These are phyloP conservation scores for Amaranthus palmeri DNA, from an alignment of 148 eudicot species.

Conservation along the genomic window DNA sequence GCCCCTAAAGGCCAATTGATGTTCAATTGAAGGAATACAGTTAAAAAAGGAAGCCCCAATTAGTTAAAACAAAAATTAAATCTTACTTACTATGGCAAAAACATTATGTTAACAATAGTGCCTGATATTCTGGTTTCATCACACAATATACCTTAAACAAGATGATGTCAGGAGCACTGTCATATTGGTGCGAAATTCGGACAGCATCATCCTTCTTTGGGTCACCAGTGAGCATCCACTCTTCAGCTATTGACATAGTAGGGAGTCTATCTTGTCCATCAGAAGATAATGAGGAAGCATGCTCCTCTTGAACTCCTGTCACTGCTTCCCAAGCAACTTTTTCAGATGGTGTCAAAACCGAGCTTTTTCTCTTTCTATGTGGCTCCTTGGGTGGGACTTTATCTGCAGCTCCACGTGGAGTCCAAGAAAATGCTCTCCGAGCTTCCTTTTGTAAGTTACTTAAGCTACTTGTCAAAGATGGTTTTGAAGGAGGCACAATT, in stretches of 20 bases:
- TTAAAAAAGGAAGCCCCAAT: no score
- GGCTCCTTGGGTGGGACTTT: slow-evolving; percentile 70
- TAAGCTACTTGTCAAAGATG: slow-evolving; percentile 72
- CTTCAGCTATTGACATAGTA: slow-evolving; percentile 74
- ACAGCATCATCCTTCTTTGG: slow-evolving; percentile 69
- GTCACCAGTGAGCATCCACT: slow-evolving; percentile 99
- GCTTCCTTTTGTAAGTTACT: slow-evolving; percentile 95
- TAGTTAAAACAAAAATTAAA: no score
- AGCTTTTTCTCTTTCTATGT: slow-evolving; percentile 82
- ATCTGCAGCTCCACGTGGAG: slow-evolving; percentile 71
- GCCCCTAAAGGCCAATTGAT: no score
- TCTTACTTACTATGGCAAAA: background rate
- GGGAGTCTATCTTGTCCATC: slow-evolving; percentile 94
- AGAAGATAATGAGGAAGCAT: slow-evolving; percentile 44
- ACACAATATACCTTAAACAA: slow-evolving; percentile 61
- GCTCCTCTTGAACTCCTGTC: slow-evolving; percentile 92
- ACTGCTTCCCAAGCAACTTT: slow-evolving; percentile 91
- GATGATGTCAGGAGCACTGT: slow-evolving; percentile 92
- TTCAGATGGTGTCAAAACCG: slow-evolving; percentile 72
- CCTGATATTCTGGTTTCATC: background rate
- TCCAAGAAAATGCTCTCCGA: slow-evolving; percentile 93
- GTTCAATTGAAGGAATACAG: no score
- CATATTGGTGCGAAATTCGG: slow-evolving; percentile 89
- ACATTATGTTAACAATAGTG: background rate
- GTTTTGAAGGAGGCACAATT: slow-evolving; percentile 55